phyloP scores from a whole-genome alignment of 371 early-diverging fungal species.

The Smittium culicis region DNA sequence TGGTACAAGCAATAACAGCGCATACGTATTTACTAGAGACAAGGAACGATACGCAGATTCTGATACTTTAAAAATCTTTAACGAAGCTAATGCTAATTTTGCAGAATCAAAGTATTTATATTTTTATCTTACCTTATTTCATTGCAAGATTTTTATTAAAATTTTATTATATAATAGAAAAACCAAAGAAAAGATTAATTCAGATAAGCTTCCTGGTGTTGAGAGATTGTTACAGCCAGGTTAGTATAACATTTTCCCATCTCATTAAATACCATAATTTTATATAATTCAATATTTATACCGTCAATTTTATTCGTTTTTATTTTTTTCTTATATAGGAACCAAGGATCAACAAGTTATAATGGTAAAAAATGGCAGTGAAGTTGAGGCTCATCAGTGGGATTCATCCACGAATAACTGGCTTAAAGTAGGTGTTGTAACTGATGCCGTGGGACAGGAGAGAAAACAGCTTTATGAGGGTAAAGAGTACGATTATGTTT shows the following conservation, averaged over 20 bases:
- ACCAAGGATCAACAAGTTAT: slow-evolving; percentile 71
- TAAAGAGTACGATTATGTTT: slow-evolving; percentile 92
- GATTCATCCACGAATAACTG: slow-evolving; percentile 44
- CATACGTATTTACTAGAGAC: slow-evolving; percentile 64
- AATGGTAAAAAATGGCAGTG: slow-evolving; percentile 50
- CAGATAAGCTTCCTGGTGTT: slow-evolving; percentile 58
- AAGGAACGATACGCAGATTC: slow-evolving; percentile 45
- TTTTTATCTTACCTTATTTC: neutral
- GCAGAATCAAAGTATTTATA: slow-evolving; percentile 5
- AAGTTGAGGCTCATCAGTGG: slow-evolving; percentile 49
- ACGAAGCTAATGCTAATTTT: slow-evolving; percentile 50
- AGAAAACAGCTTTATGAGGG: slow-evolving; percentile 69
- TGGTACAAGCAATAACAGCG: slow-evolving; percentile 70
- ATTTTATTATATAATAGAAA: slow-evolving; percentile 46
- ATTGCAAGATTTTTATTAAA: no score
- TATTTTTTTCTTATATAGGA: slow-evolving; percentile 29
- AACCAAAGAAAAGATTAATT: slow-evolving; percentile 76
- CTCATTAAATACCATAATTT: no score
- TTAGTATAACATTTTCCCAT: neutral
- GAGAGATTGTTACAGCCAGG: slow-evolving; percentile 51
- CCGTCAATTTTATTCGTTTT: neutral
- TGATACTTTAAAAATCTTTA: slow-evolving; percentile 43
- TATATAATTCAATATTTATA: neutral
- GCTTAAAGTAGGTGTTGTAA: slow-evolving; percentile 89
- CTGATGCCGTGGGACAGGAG: slow-evolving; percentile 66